These are phyloP conservation scores for Penicillium verhagenii DNA, from an alignment of 495 filamentous ascomycete species.

Conservation along the genomic window DNA sequence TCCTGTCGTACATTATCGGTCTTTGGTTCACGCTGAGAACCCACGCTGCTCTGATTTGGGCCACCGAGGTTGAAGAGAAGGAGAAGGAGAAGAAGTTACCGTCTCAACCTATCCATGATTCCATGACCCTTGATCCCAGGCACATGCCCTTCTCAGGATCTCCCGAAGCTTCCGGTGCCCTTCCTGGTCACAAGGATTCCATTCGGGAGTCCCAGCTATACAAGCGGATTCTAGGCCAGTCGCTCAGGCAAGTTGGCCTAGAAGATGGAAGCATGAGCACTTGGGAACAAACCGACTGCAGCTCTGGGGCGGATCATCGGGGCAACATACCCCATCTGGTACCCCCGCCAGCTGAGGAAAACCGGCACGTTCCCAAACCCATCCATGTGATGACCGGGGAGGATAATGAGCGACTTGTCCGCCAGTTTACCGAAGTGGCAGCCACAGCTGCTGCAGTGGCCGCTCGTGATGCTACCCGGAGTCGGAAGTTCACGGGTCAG, in stretches of 20 bases:
- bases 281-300: slow-evolving; percentile 35
- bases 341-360: slow-evolving; percentile 50
- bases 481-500: slow-evolving; percentile 46
- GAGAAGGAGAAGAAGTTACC: slow-evolving; percentile 42
- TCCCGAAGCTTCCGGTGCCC: slow-evolving; percentile 30
- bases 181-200: slow-evolving; percentile 29
- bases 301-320: slow-evolving; percentile 17
- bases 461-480: slow-evolving; percentile 68
- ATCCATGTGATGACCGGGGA: slow-evolving; percentile 61
- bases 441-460: slow-evolving; percentile 89
- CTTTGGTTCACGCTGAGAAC: slow-evolving; percentile 95
- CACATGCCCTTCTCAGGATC: slow-evolving; percentile 31
- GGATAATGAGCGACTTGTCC: slow-evolving; percentile 75
- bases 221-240: slow-evolving; percentile 89
- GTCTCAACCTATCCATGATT: slow-evolving; percentile 31
- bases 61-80: slow-evolving; percentile 82
- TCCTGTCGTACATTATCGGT: slow-evolving; percentile 90
- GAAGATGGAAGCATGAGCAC: slow-evolving; percentile 47
- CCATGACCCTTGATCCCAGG: slow-evolving; percentile 41
- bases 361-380: slow-evolving; percentile 41
- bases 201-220: slow-evolving; percentile 87
- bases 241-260: slow-evolving; percentile 74
- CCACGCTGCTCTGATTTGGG: slow-evolving; percentile 97
- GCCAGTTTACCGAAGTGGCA: slow-evolving; percentile 85
- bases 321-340: slow-evolving; percentile 63